These are phyloP conservation scores for Candida caryicola DNA, from an alignment of 805 yeast genomes.

Conservation along the genomic window DNA sequence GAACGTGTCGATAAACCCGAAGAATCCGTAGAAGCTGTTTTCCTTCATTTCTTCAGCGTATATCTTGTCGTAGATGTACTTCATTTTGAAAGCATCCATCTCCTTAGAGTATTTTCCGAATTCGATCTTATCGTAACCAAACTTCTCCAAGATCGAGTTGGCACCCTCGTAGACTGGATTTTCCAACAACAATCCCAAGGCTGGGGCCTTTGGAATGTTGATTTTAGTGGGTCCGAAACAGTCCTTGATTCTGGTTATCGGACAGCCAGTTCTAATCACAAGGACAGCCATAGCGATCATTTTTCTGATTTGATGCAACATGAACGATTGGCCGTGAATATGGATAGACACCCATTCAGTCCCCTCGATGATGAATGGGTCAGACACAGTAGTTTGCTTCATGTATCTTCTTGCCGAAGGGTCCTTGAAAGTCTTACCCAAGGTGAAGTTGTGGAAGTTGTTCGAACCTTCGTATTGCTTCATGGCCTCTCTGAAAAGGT, in stretches of 20 bases:
- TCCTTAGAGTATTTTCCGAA: conserved; percentile 63
- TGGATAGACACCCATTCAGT: conserved; percentile 96
- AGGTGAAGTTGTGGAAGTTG: conserved; percentile 86
- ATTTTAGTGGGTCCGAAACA: conserved; percentile 73
- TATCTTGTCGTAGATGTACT: conserved; percentile 86
- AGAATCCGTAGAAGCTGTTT: conserved; percentile 86
- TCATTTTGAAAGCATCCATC: conserved; percentile 84
- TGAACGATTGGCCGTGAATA: conserved; percentile 96
- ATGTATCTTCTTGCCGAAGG: conserved; percentile 82
- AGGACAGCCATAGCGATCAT: conserved; percentile 96
- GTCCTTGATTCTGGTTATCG: conserved; percentile 67
- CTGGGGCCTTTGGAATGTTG: conserved; percentile 97
- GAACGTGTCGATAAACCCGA: conserved; percentile 83
- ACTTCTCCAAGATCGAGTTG: conserved; percentile 64
- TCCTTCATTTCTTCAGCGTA: conserved; percentile 87
- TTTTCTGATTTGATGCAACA: conserved; percentile 96
- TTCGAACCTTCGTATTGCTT: conserved; percentile 78
- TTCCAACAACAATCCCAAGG: conserved; percentile 85
- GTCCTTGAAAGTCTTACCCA: conserved; percentile 79
- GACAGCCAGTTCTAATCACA: conserved; percentile 82
- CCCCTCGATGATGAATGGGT: conserved; percentile 87
- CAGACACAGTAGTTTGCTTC: conserved; percentile 74
- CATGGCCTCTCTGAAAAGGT: conserved; percentile 64
- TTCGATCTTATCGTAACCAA: conserved; percentile 74
- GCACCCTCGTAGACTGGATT: conserved; percentile 88